Percentiles rank a stretch among this genome's conserved stretches.
Conservation (phyloP, 2,329 filamentous ascomycete genomes). For the Diplodia intermedia region DNA sequence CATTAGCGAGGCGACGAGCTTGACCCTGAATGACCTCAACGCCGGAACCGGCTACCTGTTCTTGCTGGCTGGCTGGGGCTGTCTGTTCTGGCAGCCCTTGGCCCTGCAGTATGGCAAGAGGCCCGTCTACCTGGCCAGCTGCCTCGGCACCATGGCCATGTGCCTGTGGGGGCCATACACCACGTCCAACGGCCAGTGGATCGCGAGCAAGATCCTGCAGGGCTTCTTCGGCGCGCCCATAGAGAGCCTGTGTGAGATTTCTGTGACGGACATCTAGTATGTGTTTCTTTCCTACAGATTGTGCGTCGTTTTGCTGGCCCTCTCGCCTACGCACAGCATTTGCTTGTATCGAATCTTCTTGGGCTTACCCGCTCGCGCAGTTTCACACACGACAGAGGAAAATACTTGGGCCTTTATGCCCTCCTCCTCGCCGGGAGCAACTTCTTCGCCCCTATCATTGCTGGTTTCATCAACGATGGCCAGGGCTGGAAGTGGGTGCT, state of each 20-base stretch:
- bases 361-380: background rate
- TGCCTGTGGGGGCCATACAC: conserved; percentile 55
- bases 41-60: conserved; percentile 62
- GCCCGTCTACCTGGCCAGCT: conserved; percentile 55
- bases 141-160: conserved; percentile 46
- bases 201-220: conserved; percentile 55
- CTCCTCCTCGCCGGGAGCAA: conserved; percentile 45
- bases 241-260: conserved; percentile 58
- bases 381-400: conserved; percentile 46
- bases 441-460: conserved; percentile 48
- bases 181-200: conserved; percentile 55
- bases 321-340: no score
- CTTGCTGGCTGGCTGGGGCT: conserved; percentile 59
- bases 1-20: conserved; percentile 56
- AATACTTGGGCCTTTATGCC: conserved; percentile 45
- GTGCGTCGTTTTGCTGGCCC: no score
- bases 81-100: conserved; percentile 61
- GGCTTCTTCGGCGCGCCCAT: conserved; percentile 58
- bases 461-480: conserved; percentile 47
- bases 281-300: conserved; percentile 1
- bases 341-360: background rate
- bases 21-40: conserved; percentile 55
- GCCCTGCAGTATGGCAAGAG: conserved; percentile 61
- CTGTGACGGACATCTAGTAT: conserved; percentile 51
- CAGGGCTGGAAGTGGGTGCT: conserved; percentile 48